Evolutionary conservation across 805 yeast species (phyloP), one percentile per base, ranked within the genome.

Genomic region (Metschnikowia rubicola): DNA sequence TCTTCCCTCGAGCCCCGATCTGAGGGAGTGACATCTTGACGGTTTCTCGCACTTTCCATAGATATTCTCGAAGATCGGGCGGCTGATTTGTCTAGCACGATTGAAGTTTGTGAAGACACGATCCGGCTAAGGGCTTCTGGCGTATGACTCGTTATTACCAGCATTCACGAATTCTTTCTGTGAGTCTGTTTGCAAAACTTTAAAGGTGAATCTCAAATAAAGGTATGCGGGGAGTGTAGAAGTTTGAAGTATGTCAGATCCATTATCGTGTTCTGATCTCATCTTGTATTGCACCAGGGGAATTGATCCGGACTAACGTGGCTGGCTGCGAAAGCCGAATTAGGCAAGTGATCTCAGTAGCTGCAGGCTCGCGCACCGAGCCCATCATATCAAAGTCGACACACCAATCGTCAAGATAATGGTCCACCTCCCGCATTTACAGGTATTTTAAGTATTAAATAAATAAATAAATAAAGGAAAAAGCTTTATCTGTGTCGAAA

Each of bases 271-370:
- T 21, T 29, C 35, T 30, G 28, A 26, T 40, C 19, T 26, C 38
- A 47, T 38, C 41, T 42, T 44, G 41, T 38, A 38, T 10, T 17
- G 9, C 41, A 32, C 31, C 30, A 19, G 44, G 40, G 31, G 17
- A 35, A 35, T n/a, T 21, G 43, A 30, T 33, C 35, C 19, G 30
- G 21, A n/a, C 10, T 29, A 34, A 30, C 35, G 17, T 51, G 51
- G 54, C 54, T 50, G 53, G 53, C 46, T 50, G 54, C 49, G 48
- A 47, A 50, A 37, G n/a, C 50, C 42, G n/a, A 13, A 44, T 15
- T 30, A 44, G 48, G 48, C 37, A 41, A 17, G 26, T 21, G 7
- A 21, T 21, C 26, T 21, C 26, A 21, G 26, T 21, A 8, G 26
- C 7, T 21, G 26, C 26, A 21, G 26, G 26, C 7, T 21, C 26